Conservation (phyloP, 495 filamentous ascomycete genomes). For the Neurospora sp. region DNA sequence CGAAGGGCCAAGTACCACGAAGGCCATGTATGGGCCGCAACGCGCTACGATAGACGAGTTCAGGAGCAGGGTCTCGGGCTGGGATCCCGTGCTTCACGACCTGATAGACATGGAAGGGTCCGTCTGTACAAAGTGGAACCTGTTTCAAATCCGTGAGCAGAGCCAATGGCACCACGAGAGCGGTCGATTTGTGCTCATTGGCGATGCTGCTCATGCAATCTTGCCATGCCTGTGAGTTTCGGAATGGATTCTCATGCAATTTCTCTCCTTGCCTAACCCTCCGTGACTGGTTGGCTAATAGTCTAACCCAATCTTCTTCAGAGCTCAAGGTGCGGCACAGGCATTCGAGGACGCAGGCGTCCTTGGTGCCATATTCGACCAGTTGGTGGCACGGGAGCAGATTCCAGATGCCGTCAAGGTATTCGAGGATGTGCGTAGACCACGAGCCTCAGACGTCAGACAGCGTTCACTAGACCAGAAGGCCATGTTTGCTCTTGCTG, state of each 20-base stretch:
- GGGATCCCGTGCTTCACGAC: constrained; percentile 4
- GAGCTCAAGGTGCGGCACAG: constrained; percentile 3
- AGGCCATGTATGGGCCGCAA: constrained; percentile 1
- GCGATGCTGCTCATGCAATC: constrained; percentile 10
- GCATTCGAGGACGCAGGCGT: constrained; percentile 9
- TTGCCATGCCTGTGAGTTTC: constrained; percentile 4
- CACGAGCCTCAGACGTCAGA: background rate
- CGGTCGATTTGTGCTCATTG: constrained; percentile 6
- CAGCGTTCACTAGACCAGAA: background rate
- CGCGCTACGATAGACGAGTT: background rate
- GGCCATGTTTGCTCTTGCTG: background rate
- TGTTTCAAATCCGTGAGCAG: constrained; percentile 2
- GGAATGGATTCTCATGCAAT: background rate
- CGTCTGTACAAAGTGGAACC: constrained; percentile 4
- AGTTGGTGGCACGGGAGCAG: background rate
- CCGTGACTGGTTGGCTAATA: background rate
- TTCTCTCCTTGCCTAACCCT: background rate
- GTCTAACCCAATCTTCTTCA: background rate
- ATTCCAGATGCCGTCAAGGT: constrained; percentile 2
- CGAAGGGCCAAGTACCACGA: background rate
- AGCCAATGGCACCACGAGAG: constrained; percentile 1
- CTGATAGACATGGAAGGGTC: background rate
- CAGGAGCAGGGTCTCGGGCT: background rate
- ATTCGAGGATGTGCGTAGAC: constrained; percentile 3
- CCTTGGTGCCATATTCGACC: background rate